Evolutionary conservation across 805 yeast genomes (phyloP), one percentile per base, ranked within the genome.

Genomic region (Cyberlindnera maclurae): DNA sequence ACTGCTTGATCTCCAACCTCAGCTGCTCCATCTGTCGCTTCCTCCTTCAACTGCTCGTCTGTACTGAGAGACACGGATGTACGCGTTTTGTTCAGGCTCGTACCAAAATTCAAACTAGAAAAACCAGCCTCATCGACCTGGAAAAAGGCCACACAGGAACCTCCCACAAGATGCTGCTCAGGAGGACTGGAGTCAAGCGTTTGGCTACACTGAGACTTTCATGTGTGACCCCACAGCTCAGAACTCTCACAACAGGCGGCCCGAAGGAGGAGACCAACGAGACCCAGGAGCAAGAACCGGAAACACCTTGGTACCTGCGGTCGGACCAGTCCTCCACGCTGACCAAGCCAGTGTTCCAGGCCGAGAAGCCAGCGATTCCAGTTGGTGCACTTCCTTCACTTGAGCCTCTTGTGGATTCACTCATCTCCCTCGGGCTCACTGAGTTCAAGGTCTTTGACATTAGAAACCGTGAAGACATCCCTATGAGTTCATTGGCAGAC

Each of bases 361-460:
- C 59, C 2, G 63, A 57, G 33, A 52, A 79, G 31, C 90, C 95
- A 0, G 65, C 54, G 3, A 46, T 82, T 4, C 96, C 96, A 0
- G 46, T 42, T 1, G 50, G 68, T 33, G 60, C 85, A 0, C 96
- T 96, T 0, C 52, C 47, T 0, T 55, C 74, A 1, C 50, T 88
- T 8, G 53, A 56, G 26, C 58, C 59, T 3, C 56, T 82, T 9
- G 52, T 78, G 10, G 51, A 64, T 5, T 65, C 70, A 38, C 54
- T 83, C 40, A 72, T 75, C 4, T 57, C 65, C 5, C 79, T 82
- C 26, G 95, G 95, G 9, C 60, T 89, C 29, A 61, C 63, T 4
- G 78, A 86, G 40, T 52, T 89, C 26, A 57, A 63, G 29, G 55
- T 88, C 1, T 75, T 85, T 47, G 95, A 89, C 52, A 60, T 82